Evolutionary conservation across 140 eudicot species (phyloP), one percentile per base, ranked within the genome.

Genomic region (Stevia rebaudiana): DNA sequence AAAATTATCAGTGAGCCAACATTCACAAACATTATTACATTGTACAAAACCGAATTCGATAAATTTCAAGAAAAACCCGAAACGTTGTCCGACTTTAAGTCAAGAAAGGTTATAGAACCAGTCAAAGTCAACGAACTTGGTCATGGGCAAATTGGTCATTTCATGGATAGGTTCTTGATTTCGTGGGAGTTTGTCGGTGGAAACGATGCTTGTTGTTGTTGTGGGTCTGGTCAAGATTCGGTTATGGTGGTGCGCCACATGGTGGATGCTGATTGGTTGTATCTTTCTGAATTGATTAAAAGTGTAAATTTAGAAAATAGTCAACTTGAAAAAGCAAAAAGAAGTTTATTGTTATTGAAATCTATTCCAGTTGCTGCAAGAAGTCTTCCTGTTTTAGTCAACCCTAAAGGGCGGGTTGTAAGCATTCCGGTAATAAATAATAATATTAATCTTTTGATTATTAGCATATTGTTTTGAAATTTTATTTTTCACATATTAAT

Each of bases 181-280:
- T 68, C 51, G 16, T 87, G 98, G 98, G 75, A 66, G 52, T 47
- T 60, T 6, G 39, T 41, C 30, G 47, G 56, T 10, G 67, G 15
- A 55, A 59, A 23, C 11, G 57, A 42, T 28, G 65, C 43, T 65
- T 75, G 84, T 73, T 17, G 72, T 43, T 65, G 58, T 64, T 81
- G 86, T 67, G 54, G 75, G 61, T 52, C 65, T 58, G 84, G 76
- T 48, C 73, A 60, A 40, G 70, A 83, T 41, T 46, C 50, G 55
- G 83, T 39, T 42, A 70, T 78, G 62, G 72, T 76, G 75, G 85
- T 88, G 71, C 95, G 95, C 57, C 79, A 59, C 79, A 85, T 92
- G 96, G 68, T 85, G 11, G 96, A 92, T 68, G 75, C 83, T 47
- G 97, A 88, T 76, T 92, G 97, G 97, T 35, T 92, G 35, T 83